These are phyloP conservation scores for Alternaria hordeiaustralica DNA, from an alignment of 2,329 filamentous ascomycete genomes.

Conservation along the genomic window DNA sequence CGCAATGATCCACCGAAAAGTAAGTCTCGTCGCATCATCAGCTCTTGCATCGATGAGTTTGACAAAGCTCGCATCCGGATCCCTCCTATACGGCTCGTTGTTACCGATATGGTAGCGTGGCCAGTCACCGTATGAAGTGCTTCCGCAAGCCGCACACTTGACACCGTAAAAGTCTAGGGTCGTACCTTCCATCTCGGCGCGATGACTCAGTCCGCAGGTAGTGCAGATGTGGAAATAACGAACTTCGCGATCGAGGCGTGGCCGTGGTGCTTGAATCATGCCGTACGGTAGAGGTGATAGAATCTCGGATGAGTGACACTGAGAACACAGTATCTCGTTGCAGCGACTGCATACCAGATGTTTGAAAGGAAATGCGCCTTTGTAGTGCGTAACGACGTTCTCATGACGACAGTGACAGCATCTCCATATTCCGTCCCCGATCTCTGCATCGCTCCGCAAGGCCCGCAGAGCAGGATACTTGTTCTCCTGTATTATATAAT, in stretches of 20 bases:
- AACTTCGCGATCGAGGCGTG: background rate
- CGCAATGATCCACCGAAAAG: slow-evolving; percentile 10
- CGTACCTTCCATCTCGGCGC: slow-evolving; percentile 16
- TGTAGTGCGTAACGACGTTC: slow-evolving; percentile 21
- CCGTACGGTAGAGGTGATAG: slow-evolving; percentile 17
- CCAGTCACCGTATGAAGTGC: slow-evolving; percentile 22
- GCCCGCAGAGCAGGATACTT: slow-evolving; percentile 17
- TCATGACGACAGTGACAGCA: slow-evolving; percentile 22
- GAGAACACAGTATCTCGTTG: slow-evolving; percentile 4
- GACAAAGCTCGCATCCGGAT: slow-evolving; percentile 18
- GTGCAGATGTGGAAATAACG: slow-evolving; percentile 22
- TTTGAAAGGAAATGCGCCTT: slow-evolving; percentile 20
- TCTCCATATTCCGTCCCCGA: slow-evolving; percentile 23
- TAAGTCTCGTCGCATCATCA: slow-evolving; percentile 10
- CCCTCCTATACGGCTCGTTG: slow-evolving; percentile 20
- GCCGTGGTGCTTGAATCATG: slow-evolving; percentile 11
- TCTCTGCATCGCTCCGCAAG: slow-evolving; percentile 18
- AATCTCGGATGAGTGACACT: slow-evolving; percentile 17
- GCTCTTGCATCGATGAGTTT: slow-evolving; percentile 15
- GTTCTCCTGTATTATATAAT: slow-evolving; percentile 16
- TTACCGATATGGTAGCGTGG: slow-evolving; percentile 17
- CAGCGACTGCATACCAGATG: slow-evolving; percentile 15
- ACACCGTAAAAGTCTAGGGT: slow-evolving; percentile 19
- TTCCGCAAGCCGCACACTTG: slow-evolving; percentile 14
- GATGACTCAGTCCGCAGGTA: slow-evolving; percentile 19